Base-by-base conservation (phyloP, 805 yeast genomes). In the Starmerella riodocensis region DNA sequence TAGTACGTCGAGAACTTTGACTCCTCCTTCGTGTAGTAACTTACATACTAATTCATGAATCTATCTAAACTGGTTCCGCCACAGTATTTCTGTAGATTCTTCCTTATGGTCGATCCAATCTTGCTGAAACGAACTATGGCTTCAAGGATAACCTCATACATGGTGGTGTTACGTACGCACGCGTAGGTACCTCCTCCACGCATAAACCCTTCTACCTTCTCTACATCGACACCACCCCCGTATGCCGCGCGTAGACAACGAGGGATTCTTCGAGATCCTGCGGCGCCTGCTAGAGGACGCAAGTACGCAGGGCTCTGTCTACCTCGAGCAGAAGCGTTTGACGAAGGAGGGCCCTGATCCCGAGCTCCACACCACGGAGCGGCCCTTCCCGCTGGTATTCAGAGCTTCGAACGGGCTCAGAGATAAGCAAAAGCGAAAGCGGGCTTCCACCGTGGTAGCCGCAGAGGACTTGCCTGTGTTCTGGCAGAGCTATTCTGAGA, bases 401-500 rank as follows among this genome's bases (percentile, higher is more conserved):
- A 70, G 94, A 56, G 71, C 80, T 37, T 63, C 81, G 0, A 67
- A 73, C 58, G 81, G 81, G 24, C 64, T 63, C 18, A 56, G 57
- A 30, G 69, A 70, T 32, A 71, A 71, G 51, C 55, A 63, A 14
- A 60, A 62, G 41, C 74, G 74, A 50, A 53, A 58, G n/a, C 81
- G 81, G 53, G 56, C 78, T 24, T 73, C 85, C 21, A 85, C 96
- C 0, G 71, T 77, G 11, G 85, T 86, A 6, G 70, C 70, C 21
- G 63, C 75, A 1, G 70, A 65, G 1, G 60, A 70, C 3, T 63
- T 86, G 48, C 82, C 76, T 46, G 57, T 63, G 43, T 86, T 86
- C 57, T 86, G 95, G 95, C 57, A 59, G 31, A 75, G 74, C 20
- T 86, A 85, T 59, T 61, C 82, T 1, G 74, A 73, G 31, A 71